Evolutionary conservation across 1,139 yeast species (phyloP).

Genomic region (Yamadazyma spencermartinsiae): DNA sequence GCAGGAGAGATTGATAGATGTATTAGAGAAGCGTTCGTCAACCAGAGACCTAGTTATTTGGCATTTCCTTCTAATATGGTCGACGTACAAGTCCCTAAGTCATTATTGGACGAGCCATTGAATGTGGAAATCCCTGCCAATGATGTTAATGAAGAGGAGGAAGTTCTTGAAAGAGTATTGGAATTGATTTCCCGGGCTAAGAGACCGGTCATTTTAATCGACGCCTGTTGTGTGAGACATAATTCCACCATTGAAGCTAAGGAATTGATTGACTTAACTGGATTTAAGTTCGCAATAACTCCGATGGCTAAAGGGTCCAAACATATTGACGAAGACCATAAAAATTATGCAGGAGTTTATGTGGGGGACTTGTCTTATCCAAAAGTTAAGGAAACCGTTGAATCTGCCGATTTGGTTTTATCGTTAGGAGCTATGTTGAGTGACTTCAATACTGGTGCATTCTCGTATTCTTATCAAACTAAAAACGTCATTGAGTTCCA

Average conservation of each 20-base stretch:
- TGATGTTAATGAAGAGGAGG: constrained; percentile 31
- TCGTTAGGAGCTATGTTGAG: constrained; percentile 39
- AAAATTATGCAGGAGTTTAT: constrained; percentile 31
- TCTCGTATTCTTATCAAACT: constrained; percentile 38
- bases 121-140: constrained; percentile 30
- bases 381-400: constrained; percentile 30
- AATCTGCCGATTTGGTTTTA: constrained; percentile 30
- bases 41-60: constrained; percentile 41
- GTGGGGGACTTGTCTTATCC: constrained; percentile 36
- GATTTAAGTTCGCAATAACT: constrained; percentile 31
- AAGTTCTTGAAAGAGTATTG: constrained; percentile 30
- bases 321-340: constrained; percentile 27
- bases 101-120: constrained; percentile 30
- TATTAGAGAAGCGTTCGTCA: constrained; percentile 35
- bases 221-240: constrained; percentile 40
- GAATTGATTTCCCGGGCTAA: constrained; percentile 28
- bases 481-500: constrained; percentile 42
- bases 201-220: constrained; percentile 36
- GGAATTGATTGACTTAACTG: constrained; percentile 29
- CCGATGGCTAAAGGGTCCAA: constrained; percentile 39
- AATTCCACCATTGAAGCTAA: constrained; percentile 31
- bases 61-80: constrained; percentile 42
- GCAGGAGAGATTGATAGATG: constrained; percentile 37
- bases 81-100: constrained; percentile 32
- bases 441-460: constrained; percentile 43